Conservation (phyloP, 306 rosid species). For the Chamaecrista fasciculata region DNA sequence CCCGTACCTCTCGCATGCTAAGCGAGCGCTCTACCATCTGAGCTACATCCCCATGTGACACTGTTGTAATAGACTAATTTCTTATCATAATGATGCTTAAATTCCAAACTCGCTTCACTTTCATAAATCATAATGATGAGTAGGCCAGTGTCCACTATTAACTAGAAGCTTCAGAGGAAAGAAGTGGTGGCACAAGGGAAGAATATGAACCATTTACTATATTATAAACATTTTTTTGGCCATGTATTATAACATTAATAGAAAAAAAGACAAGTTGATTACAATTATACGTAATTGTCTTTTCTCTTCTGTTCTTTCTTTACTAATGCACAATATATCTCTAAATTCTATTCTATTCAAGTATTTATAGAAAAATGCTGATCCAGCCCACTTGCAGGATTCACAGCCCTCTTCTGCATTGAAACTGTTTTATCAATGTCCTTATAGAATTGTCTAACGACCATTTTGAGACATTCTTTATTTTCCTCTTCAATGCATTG, state of each 20-base stretch:
- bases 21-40: slow-evolving; percentile 87
- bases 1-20: slow-evolving; percentile 75
- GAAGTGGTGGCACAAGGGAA: background rate
- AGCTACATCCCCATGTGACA: slow-evolving; percentile 71
- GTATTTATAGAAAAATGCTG: background rate
- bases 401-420: background rate
- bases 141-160: too few species aligned
- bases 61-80: too few species aligned
- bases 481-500: too few species aligned
- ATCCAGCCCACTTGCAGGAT: slow-evolving; percentile 13
- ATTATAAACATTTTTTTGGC: too few species aligned
- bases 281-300: background rate
- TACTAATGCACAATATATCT: slow-evolving; percentile 7
- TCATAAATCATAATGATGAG: too few species aligned
- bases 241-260: background rate
- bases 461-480: too few species aligned
- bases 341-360: too few species aligned
- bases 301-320: background rate
- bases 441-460: slow-evolving; percentile 7
- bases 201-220: slow-evolving; percentile 17
- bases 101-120: too few species aligned
- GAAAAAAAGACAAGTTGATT: slow-evolving; percentile 5
- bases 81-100: too few species aligned
- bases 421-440: slow-evolving; percentile 6
- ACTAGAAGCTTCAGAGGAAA: too few species aligned